These are phyloP conservation scores for Mesembryanthemum crystallinum DNA, from an alignment of 148 eudicot genomes.

Conservation along the genomic window DNA sequence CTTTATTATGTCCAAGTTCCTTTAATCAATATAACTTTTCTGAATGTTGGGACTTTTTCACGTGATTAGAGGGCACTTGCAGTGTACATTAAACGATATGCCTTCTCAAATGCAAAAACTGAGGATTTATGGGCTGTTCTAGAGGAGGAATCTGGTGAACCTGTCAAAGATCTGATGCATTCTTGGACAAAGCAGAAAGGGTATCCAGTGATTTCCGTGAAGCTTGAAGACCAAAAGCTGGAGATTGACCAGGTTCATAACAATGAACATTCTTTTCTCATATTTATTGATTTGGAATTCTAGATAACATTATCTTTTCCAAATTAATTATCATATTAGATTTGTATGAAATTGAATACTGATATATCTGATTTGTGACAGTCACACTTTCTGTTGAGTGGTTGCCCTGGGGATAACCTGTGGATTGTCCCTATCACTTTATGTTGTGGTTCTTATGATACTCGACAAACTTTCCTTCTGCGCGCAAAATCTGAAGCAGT, in stretches of 20 bases:
- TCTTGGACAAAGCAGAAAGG: constrained; percentile 97
- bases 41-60: constrained; percentile 8
- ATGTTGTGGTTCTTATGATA: constrained; percentile 74
- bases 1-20: neutral
- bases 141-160: constrained; percentile 86
- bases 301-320: neutral
- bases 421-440: constrained; percentile 92
- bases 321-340: neutral
- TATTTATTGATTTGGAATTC: neutral
- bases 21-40: neutral
- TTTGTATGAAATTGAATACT: neutral
- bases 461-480: constrained; percentile 57
- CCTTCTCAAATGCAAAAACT: constrained; percentile 93
- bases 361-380: constrained; percentile 31
- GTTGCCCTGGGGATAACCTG: constrained; percentile 64
- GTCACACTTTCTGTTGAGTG: constrained; percentile 80
- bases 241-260: constrained; percentile 74
- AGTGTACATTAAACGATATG: constrained; percentile 68
- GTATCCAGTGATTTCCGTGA: constrained; percentile 87
- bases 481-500: constrained; percentile 54
- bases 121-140: constrained; percentile 96
- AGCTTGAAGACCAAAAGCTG: constrained; percentile 54
- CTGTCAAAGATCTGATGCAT: constrained; percentile 80
- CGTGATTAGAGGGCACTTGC: constrained; percentile 77
- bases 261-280: neutral